These are phyloP conservation scores for Cryptosporidium xiaoi DNA, from an alignment of 169 alveolate species.

Conservation along the genomic window DNA sequence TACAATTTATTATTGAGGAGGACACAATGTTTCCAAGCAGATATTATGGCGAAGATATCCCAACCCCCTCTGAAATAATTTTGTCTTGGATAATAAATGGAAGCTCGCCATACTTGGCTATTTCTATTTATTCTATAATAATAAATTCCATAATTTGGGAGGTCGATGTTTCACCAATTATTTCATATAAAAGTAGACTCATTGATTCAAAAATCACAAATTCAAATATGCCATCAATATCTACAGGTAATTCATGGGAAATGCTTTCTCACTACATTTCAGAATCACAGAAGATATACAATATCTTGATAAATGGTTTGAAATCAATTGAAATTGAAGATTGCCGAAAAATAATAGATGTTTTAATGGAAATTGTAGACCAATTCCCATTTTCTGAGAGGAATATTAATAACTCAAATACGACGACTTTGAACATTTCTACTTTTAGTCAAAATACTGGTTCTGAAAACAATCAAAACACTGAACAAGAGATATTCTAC, in stretches of 20 bases:
- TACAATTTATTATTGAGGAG: constrained; percentile 35
- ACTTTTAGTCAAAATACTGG: neutral
- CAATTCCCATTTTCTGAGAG: constrained; percentile 34
- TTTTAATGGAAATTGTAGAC: neutral
- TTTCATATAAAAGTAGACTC: neutral
- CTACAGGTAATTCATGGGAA: constrained; percentile 70
- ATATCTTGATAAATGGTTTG: neutral
- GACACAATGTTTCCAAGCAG: constrained; percentile 6
- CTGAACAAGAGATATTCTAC: constrained; percentile 19
- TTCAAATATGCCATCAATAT: constrained; percentile 6
- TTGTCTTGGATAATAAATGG: constrained; percentile 69
- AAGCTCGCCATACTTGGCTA: constrained; percentile 49
- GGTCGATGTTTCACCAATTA: neutral
- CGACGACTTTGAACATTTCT: neutral
- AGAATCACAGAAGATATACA: neutral
- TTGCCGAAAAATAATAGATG: constrained; percentile 3
- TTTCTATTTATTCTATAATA: constrained; percentile 40
- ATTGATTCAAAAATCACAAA: neutral
- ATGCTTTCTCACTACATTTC: constrained; percentile 12
- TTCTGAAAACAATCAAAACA: neutral
- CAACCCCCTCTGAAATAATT: constrained; percentile 45
- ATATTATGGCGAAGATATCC: neutral
- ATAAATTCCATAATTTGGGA: constrained; percentile 23
- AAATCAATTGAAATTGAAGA: neutral
- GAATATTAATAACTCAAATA: neutral